These are phyloP conservation scores for Ganoderma lucidum DNA, from an alignment of 1,284 basidiomycete genomes.

Conservation along the genomic window DNA sequence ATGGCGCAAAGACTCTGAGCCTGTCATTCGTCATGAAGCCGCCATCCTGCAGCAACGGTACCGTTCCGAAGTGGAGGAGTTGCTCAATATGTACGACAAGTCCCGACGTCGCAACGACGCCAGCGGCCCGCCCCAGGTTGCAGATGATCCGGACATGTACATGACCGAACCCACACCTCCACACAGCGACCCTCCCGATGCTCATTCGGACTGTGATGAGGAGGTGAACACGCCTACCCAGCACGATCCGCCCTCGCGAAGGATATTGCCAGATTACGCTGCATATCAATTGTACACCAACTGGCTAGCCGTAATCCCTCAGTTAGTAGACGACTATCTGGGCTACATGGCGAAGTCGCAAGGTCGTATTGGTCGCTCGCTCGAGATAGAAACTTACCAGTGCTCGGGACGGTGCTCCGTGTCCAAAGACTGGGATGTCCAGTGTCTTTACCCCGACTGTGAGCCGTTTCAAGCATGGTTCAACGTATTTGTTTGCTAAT, in stretches of 20 bases:
- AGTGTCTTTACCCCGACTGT: not conserved
- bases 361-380: not conserved
- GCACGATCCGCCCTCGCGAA: not conserved
- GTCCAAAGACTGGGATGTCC: not conserved
- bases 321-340: not conserved
- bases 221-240: too few relatives aligned
- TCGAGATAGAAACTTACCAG: not conserved
- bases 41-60: not conserved
- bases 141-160: too few relatives aligned
- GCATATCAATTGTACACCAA: not conserved
- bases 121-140: too few relatives aligned
- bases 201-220: too few relatives aligned
- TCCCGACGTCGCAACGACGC: too few relatives aligned
- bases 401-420: not conserved
- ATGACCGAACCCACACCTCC: not conserved
- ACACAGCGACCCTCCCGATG: too few relatives aligned
- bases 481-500: too few relatives aligned
- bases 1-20: not conserved
- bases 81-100: not conserved
- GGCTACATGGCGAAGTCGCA: not conserved
- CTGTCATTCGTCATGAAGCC: not conserved
- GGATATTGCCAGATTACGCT: not conserved
- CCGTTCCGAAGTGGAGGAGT: not conserved
- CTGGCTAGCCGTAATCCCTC: not conserved
- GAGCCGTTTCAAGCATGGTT: not conserved